Evolutionary conservation across 306 rosid genomes (phyloP).

Genomic region (Quercus robur): DNA sequence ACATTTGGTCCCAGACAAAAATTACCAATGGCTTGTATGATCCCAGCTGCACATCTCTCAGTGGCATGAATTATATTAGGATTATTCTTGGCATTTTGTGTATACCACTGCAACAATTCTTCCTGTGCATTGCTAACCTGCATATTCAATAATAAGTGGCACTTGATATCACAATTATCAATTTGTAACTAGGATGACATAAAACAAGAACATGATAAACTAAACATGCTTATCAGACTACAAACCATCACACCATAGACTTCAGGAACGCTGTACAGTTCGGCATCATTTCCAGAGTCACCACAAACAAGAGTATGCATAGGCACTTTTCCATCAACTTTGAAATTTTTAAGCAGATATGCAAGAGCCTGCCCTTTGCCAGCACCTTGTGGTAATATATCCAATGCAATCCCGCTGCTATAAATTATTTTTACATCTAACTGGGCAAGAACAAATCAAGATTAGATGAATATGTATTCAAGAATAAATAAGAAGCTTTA

Average conservation of each 20-base stretch:
- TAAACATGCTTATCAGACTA: constrained; percentile 1
- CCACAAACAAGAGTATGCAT: constrained; percentile 80
- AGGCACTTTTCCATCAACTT: constrained; percentile 42
- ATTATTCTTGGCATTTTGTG: constrained; percentile 46
- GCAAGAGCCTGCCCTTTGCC: constrained; percentile 79
- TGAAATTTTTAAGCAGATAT: constrained; percentile 53
- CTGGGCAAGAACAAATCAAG: constrained; percentile 34
- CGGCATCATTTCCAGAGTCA: constrained; percentile 86
- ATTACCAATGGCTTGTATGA: constrained; percentile 64
- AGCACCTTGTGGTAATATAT: constrained; percentile 68
- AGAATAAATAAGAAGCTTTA: constrained; percentile 13
- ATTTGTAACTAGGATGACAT: constrained; percentile 14
- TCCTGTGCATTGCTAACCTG: constrained; percentile 78
- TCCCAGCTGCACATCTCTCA: constrained; percentile 85
- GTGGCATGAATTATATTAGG: constrained; percentile 47
- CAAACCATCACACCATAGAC: constrained; percentile 82
- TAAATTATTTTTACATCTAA: constrained; percentile 74
- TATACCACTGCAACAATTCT: constrained; percentile 68
- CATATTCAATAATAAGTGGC: background rate
- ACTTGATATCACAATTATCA: constrained; percentile 3
- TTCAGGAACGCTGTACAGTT: constrained; percentile 53
- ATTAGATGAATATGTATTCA: constrained; percentile 11
- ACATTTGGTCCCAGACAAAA: constrained; percentile 65
- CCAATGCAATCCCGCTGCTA: constrained; percentile 75
- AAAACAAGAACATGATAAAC: background rate